Conservation (phyloP, 2,329 filamentous ascomycete species). For the Teratosphaeria nubilosa region DNA sequence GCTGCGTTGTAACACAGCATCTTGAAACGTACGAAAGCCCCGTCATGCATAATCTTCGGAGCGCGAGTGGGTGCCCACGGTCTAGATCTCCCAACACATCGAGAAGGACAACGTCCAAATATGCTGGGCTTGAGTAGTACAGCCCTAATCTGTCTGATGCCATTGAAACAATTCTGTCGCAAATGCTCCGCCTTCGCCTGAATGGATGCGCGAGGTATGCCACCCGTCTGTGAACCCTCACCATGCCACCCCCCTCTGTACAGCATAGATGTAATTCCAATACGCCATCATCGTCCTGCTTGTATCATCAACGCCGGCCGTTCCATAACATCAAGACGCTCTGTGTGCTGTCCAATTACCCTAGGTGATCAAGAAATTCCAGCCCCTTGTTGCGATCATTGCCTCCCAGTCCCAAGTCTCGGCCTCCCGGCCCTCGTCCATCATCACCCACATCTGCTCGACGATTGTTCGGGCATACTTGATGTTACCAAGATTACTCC, state of each 20-base stretch:
- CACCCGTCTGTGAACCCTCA: not conserved
- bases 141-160: no score
- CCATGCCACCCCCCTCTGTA: not conserved
- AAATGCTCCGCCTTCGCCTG: not conserved
- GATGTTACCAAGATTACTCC: conserved; percentile 50
- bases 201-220: not conserved
- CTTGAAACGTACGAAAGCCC: not conserved
- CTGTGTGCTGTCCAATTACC: not conserved
- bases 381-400: conserved; percentile 47
- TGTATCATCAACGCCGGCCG: not conserved
- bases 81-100: no score
- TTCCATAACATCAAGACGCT: not conserved
- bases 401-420: conserved; percentile 56
- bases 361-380: conserved; percentile 50
- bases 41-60: no score
- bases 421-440: conserved; percentile 44
- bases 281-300: not conserved
- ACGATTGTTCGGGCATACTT: conserved; percentile 46
- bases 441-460: conserved; percentile 47
- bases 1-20: no score
- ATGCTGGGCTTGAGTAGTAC: no score
- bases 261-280: not conserved
- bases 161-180: not conserved
- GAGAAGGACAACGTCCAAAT: no score
- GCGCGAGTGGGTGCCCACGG: no score